Evolutionary conservation across 371 early-diverging fungal species (phyloP).

Genomic region (Mucor ambiguus): DNA sequence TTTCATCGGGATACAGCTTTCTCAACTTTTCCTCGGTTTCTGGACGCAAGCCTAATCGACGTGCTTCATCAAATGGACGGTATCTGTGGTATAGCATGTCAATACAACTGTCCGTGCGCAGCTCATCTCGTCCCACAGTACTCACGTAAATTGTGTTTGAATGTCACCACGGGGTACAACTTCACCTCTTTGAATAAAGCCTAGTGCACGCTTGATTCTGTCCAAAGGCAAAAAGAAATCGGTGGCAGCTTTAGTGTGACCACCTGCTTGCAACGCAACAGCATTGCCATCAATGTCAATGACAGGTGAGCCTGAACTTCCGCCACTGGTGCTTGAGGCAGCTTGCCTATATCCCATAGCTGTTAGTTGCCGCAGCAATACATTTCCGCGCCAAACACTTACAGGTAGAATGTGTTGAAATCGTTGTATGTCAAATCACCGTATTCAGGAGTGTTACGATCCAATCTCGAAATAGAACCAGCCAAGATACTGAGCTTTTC

Average conservation of each 20-base stretch:
- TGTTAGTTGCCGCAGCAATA: neutral
- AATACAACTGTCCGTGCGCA: no score
- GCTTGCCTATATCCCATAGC: conserved; percentile 54
- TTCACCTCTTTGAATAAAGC: conserved; percentile 66
- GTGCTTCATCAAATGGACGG: conserved; percentile 76
- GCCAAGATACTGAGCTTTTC: conserved; percentile 90
- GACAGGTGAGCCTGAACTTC: conserved; percentile 89
- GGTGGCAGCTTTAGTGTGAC: conserved; percentile 80
- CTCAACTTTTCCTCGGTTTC: conserved; percentile 78
- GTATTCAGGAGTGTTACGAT: conserved; percentile 73
- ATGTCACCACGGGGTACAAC: conserved; percentile 89
- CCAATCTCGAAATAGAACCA: conserved; percentile 87
- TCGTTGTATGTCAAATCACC: conserved; percentile 71
- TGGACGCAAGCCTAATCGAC: conserved; percentile 69
- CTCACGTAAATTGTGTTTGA: conserved; percentile 78
- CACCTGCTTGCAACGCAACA: conserved; percentile 90
- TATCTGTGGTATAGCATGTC: conserved; percentile 30
- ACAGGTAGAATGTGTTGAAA: conserved; percentile 81
- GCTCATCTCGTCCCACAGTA: no score
- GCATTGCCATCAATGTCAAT: conserved; percentile 93
- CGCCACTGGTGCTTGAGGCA: conserved; percentile 80
- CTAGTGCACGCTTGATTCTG: conserved; percentile 82
- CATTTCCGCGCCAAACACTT: conserved; percentile 8
- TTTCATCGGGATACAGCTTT: conserved; percentile 68
- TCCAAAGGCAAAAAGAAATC: conserved; percentile 92